Percentiles rank a stretch among this genome's conserved stretches.
Conservation (phyloP, 1,139 yeast genomes). For the Yarrowia galli region DNA sequence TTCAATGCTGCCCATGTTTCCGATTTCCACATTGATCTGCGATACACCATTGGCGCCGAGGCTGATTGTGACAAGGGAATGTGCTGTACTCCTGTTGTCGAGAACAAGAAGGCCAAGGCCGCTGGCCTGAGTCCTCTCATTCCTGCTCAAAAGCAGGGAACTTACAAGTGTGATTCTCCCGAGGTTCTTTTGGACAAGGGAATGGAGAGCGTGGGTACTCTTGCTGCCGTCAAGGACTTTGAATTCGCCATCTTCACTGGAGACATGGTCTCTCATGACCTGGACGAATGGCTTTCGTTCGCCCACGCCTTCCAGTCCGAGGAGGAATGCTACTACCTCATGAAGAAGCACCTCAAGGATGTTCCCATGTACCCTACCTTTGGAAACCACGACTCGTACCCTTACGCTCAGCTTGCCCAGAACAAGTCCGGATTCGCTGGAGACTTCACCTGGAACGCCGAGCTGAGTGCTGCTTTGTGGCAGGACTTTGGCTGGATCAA, state of each 20-base stretch:
- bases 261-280: constrained; percentile 68
- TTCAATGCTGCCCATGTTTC: constrained; percentile 65
- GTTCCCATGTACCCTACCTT: constrained; percentile 68
- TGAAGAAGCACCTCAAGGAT: constrained; percentile 62
- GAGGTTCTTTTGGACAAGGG: constrained; percentile 64
- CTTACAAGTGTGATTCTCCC: constrained; percentile 67
- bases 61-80: constrained; percentile 57
- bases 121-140: constrained; percentile 50
- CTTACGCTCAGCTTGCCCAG: constrained; percentile 73
- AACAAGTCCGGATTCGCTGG: constrained; percentile 54
- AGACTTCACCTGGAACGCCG: not conserved
- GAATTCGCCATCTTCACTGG: constrained; percentile 74
- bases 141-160: constrained; percentile 67
- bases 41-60: constrained; percentile 57
- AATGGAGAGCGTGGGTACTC: constrained; percentile 57
- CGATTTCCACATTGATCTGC: constrained; percentile 65
- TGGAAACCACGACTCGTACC: constrained; percentile 76
- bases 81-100: constrained; percentile 57
- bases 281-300: constrained; percentile 54
- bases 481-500: not conserved
- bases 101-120: constrained; percentile 51
- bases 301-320: not conserved
- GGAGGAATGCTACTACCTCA: constrained; percentile 57
- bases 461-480: not conserved
- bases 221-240: constrained; percentile 52